A percentile compares a stretch with the other conserved stretches of the same genome.
Evolutionary conservation across 257 asterid species (phyloP).

Genomic region (Jacaranda copaia): DNA sequence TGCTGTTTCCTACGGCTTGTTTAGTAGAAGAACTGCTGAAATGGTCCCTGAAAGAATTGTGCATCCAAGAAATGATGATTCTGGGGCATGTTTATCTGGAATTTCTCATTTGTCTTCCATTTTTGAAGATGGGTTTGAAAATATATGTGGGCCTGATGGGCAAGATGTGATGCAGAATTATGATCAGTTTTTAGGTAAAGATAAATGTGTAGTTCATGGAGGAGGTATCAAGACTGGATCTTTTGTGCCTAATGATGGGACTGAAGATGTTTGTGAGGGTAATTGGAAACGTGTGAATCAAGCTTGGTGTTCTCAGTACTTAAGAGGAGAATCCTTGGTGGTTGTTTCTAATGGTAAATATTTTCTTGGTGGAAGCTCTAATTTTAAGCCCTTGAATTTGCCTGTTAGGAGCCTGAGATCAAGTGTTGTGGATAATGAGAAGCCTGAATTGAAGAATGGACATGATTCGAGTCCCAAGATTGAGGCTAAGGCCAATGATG

Average conservation of each 20-base stretch:
- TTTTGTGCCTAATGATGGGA: conserved; percentile 38
- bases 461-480: conserved; percentile 28
- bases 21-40: conserved; percentile 54
- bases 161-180: conserved; percentile 10
- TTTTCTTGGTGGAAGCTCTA: conserved; percentile 46
- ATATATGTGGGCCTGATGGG: conserved; percentile 58
- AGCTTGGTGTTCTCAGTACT: conserved; percentile 51
- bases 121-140: conserved; percentile 66
- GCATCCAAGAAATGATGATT: conserved; percentile 38
- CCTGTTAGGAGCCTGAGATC: conserved; percentile 82
- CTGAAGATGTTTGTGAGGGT: conserved; percentile 26
- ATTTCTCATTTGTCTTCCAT: conserved; percentile 58
- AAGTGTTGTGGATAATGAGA: conserved; percentile 42
- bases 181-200: conserved; percentile 28
- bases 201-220: conserved; percentile 39
- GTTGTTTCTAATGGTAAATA: conserved; percentile 59
- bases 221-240: conserved; percentile 46
- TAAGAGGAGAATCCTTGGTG: conserved; percentile 60
- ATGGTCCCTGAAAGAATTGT: conserved; percentile 31
- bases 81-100: conserved; percentile 53
- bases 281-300: conserved; percentile 40
- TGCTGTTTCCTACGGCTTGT: conserved; percentile 80
- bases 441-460: conserved; percentile 35
- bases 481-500: conserved; percentile 14
- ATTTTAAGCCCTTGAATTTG: conserved; percentile 75